Conservation (phyloP, 352 stramenopile species). For the Phytophthora palmivora region DNA sequence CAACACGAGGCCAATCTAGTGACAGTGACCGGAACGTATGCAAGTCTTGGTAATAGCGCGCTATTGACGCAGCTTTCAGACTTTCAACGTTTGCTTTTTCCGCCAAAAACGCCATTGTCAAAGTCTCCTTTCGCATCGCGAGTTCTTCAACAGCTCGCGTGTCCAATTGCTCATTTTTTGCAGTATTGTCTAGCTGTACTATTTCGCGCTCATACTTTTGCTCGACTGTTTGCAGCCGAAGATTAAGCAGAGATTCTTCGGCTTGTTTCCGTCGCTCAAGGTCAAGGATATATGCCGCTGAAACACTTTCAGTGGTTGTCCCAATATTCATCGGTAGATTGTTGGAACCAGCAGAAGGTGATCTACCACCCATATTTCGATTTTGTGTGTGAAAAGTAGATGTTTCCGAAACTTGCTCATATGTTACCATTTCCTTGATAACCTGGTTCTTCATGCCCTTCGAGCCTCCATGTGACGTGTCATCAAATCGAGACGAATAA, state of each 20-base stretch:
- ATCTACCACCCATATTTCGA: background rate
- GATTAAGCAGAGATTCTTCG: slow-evolving; percentile 55
- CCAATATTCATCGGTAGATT: background rate
- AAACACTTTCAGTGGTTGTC: slow-evolving; percentile 14
- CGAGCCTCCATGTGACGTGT: background rate
- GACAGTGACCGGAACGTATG: slow-evolving; percentile 56
- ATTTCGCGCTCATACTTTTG: slow-evolving; percentile 46
- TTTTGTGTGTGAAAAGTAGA: background rate
- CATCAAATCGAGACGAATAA: slow-evolving; percentile 27
- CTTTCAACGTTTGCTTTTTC: slow-evolving; percentile 67
- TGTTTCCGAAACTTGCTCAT: background rate
- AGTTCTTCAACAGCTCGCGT: slow-evolving; percentile 20
- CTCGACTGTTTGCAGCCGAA: slow-evolving; percentile 55
- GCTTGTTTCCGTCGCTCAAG: slow-evolving; percentile 59
- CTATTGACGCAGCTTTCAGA: slow-evolving; percentile 54
- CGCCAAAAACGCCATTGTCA: slow-evolving; percentile 51
- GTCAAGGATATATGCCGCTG: slow-evolving; percentile 44
- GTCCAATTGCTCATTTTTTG: slow-evolving; percentile 4
- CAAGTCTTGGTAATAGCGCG: slow-evolving; percentile 73
- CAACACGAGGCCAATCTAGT: slow-evolving; percentile 17
- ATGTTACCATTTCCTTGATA: background rate
- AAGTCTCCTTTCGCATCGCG: slow-evolving; percentile 37
- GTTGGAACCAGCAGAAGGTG: background rate
- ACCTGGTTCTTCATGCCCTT: background rate
- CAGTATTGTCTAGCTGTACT: slow-evolving; percentile 23